Percentiles rank a stretch among this genome's conserved stretches.
Conservation (phyloP, 2,329 filamentous ascomycete species). For the Trichoderma sp. region DNA sequence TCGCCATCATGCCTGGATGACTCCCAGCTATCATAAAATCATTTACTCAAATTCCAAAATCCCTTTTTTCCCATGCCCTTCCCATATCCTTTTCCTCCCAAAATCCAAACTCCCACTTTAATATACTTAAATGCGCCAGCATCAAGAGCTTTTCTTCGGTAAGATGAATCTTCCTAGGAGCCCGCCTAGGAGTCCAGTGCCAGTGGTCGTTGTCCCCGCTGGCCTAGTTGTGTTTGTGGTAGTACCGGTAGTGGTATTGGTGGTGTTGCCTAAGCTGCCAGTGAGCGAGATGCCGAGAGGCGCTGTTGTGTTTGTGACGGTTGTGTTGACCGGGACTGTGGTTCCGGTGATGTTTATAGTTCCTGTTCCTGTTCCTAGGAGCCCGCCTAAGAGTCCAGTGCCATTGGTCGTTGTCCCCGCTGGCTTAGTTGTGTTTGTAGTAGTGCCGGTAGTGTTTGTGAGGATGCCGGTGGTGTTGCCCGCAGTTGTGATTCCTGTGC, state of each 20-base stretch:
- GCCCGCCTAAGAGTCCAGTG: no score
- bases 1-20: neutral
- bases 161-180: neutral
- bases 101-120: neutral
- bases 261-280: no score
- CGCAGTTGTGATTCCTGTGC: no score
- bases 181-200: neutral
- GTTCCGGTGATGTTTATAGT: no score
- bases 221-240: neutral
- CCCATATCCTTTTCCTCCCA: neutral
- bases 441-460: neutral
- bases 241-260: neutral
- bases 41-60: neutral
- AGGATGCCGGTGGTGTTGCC: no score
- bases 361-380: no score
- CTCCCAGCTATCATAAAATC: neutral
- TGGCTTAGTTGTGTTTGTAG: neutral
- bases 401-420: neutral
- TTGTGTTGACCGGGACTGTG: no score
- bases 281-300: no score
- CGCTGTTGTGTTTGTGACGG: neutral
- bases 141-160: neutral
- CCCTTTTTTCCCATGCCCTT: no score
- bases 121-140: neutral
- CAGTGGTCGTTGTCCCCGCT: neutral